Evolutionary conservation across 257 asterid species (phyloP).

Genomic region (Solanum lignicaule): DNA sequence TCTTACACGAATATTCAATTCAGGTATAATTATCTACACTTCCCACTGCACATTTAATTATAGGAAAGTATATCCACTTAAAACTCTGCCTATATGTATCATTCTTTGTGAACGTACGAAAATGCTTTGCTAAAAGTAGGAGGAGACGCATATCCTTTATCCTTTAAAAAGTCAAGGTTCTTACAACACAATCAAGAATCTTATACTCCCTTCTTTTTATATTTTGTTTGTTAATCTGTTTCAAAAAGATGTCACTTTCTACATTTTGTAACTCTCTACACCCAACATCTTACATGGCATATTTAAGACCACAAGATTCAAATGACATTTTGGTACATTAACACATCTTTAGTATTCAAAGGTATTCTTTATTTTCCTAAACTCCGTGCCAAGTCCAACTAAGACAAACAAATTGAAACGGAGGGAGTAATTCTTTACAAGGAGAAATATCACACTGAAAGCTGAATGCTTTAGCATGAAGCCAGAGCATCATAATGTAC

Average conservation of each 20-base stretch:
- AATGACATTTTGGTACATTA: neutral
- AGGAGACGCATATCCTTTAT: neutral
- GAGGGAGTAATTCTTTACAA: neutral
- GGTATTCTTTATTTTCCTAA: neutral
- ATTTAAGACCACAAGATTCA: neutral
- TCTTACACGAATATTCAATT: neutral
- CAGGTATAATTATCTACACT: neutral
- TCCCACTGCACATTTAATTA: neutral
- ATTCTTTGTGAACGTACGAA: neutral
- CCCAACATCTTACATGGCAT: neutral
- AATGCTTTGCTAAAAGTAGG: neutral
- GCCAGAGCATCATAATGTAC: slow-evolving; percentile 15
- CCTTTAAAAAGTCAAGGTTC: neutral
- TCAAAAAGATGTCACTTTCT: neutral
- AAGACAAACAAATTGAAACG: neutral
- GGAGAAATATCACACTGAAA: neutral
- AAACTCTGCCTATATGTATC: neutral
- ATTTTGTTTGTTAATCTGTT: neutral
- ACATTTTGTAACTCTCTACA: neutral
- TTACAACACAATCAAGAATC: neutral
- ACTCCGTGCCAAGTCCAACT: neutral
- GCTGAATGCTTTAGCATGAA: neutral
- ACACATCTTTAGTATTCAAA: neutral
- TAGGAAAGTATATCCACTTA: neutral
- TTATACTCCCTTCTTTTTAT: neutral